Conservation (phyloP, 2,329 filamentous ascomycete genomes). For the Pestalotiopsis sp. region DNA sequence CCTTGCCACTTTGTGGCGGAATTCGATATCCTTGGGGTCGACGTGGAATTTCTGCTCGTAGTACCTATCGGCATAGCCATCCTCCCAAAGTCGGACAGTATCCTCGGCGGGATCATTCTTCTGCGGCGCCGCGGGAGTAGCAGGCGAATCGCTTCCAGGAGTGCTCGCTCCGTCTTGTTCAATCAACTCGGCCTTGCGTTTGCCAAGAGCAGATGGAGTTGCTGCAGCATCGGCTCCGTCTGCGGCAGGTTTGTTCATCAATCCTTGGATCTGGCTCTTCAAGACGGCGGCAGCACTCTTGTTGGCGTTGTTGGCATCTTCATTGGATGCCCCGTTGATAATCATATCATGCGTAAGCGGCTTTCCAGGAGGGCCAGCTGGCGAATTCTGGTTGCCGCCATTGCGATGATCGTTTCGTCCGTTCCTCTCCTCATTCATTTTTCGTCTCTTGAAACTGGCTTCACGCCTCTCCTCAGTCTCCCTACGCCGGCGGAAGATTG, state of each 20-base stretch:
- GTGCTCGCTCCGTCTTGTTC: slow-evolving; percentile 63
- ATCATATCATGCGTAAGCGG: slow-evolving; percentile 85
- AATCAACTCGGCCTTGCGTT: slow-evolving; percentile 76
- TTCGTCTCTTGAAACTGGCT: slow-evolving; percentile 77
- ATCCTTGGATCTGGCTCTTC: slow-evolving; percentile 73
- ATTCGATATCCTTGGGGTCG: slow-evolving; percentile 77
- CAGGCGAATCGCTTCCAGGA: slow-evolving; percentile 61
- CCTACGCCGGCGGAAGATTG: slow-evolving; percentile 86
- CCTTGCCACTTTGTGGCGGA: slow-evolving; percentile 84
- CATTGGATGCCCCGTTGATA: slow-evolving; percentile 69
- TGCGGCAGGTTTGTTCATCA: slow-evolving; percentile 27
- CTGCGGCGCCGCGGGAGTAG: slow-evolving; percentile 48
- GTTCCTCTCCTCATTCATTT: slow-evolving; percentile 62
- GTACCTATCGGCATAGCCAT: slow-evolving; percentile 92
- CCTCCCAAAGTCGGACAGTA: slow-evolving; percentile 89
- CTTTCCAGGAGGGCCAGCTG: slow-evolving; percentile 50
- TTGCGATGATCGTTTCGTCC: slow-evolving; percentile 35
- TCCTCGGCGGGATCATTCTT: slow-evolving; percentile 71
- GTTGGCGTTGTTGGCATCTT: slow-evolving; percentile 79
- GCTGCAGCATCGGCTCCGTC: slow-evolving; percentile 33
- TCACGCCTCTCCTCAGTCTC: slow-evolving; percentile 84
- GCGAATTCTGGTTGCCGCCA: slow-evolving; percentile 40
- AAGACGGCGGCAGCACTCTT: slow-evolving; percentile 91
- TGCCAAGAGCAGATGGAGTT: slow-evolving; percentile 60
- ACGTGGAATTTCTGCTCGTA: slow-evolving; percentile 96